Percentiles rank a stretch among this genome's conserved stretches.
These are phyloP conservation scores for Fusarium zealandicum DNA, from an alignment of 2,329 filamentous ascomycete species.

Conservation along the genomic window DNA sequence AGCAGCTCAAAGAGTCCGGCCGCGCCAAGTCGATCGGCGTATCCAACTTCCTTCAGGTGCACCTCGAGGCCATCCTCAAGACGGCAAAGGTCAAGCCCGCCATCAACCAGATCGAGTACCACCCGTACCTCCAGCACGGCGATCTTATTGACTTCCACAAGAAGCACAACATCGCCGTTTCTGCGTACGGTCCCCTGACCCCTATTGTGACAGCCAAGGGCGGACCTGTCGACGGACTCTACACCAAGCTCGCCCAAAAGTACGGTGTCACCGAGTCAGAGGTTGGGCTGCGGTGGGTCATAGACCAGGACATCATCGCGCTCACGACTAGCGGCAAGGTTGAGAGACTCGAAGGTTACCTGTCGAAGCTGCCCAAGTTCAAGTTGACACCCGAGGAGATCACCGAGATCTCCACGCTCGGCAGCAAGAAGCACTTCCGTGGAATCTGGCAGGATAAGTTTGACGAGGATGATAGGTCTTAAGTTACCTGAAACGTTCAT, in stretches of 20 bases:
- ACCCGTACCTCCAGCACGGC: constrained; percentile 76
- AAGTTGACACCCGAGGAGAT: constrained; percentile 68
- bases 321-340: constrained; percentile 68
- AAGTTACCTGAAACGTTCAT: constrained; percentile 2
- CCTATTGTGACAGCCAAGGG: constrained; percentile 55
- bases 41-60: constrained; percentile 71
- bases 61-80: constrained; percentile 64
- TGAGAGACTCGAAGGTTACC: constrained; percentile 63
- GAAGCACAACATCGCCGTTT: constrained; percentile 62
- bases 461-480: constrained; percentile 56
- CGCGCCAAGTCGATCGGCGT: constrained; percentile 76
- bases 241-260: constrained; percentile 61
- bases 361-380: constrained; percentile 59
- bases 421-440: constrained; percentile 67
- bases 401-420: constrained; percentile 60
- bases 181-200: constrained; percentile 64
- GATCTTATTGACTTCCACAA: constrained; percentile 65
- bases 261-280: constrained; percentile 65
- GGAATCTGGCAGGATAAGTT: constrained; percentile 65
- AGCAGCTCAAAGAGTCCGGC: constrained; percentile 71
- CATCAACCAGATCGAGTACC: constrained; percentile 83
- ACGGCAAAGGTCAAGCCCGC: constrained; percentile 69
- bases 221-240: constrained; percentile 62
- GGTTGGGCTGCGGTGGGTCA: constrained; percentile 64
- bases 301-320: constrained; percentile 66